Conservation (phyloP, 2,329 filamentous ascomycete genomes). For the Aspergillus bombycis region DNA sequence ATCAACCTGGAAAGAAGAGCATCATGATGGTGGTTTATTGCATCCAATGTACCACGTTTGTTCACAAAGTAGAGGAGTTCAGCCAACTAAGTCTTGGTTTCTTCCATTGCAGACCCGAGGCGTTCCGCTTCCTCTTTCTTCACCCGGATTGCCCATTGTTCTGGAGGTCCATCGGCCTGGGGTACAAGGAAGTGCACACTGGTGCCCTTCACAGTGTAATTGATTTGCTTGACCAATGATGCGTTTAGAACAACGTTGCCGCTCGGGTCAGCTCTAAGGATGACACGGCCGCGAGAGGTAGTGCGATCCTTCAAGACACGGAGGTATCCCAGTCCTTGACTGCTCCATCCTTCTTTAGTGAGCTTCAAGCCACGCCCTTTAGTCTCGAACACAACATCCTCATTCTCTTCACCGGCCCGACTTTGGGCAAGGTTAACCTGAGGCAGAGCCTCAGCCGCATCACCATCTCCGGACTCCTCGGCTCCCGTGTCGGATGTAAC, state of each 20-base stretch:
- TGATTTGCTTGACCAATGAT: slow-evolving; percentile 61
- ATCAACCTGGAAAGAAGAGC: slow-evolving; percentile 11
- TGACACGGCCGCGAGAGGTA: slow-evolving; percentile 66
- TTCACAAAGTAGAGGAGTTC: slow-evolving; percentile 11
- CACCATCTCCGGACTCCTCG: slow-evolving; percentile 53
- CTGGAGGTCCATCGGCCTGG: slow-evolving; percentile 62
- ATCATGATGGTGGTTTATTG: slow-evolving; percentile 17
- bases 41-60: slow-evolving; percentile 18
- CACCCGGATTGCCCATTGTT: slow-evolving; percentile 73
- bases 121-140: slow-evolving; percentile 46
- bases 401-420: slow-evolving; percentile 71
- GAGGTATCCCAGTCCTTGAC: slow-evolving; percentile 71
- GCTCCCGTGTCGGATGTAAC: slow-evolving; percentile 48
- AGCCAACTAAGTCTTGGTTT: slow-evolving; percentile 23
- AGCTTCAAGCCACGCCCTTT: slow-evolving; percentile 71
- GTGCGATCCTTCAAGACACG: slow-evolving; percentile 74
- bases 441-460: slow-evolving; percentile 61
- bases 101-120: slow-evolving; percentile 22
- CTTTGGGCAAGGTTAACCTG: slow-evolving; percentile 71
- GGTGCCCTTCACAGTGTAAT: slow-evolving; percentile 60
- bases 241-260: slow-evolving; percentile 76
- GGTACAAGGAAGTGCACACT: slow-evolving; percentile 52
- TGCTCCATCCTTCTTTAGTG: slow-evolving; percentile 62
- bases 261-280: slow-evolving; percentile 74
- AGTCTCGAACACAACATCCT: slow-evolving; percentile 70